Conservation (phyloP, 257 asterid genomes). For the Nicotiana tomentosiformis region DNA sequence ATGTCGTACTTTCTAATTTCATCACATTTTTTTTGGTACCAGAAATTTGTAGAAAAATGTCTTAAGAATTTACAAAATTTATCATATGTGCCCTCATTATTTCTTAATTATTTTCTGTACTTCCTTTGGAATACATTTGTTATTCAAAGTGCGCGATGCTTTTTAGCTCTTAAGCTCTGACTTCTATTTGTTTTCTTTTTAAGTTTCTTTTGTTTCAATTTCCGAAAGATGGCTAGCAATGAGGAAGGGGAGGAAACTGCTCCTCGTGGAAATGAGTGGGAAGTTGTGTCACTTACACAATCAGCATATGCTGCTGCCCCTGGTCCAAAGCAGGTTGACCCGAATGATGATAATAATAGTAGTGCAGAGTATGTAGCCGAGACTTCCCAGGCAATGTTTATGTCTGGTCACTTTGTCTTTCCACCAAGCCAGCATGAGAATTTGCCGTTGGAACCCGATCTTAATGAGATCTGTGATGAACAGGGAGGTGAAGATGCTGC, state of each 20-base stretch:
- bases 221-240: constrained; percentile 45
- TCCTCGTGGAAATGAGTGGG: constrained; percentile 85
- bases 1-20: not conserved
- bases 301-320: constrained; percentile 82
- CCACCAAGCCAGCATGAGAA: constrained; percentile 79
- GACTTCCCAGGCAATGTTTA: constrained; percentile 56
- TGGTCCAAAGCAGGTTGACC: constrained; percentile 34
- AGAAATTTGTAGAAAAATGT: not conserved
- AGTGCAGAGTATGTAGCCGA: constrained; percentile 36
- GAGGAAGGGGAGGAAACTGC: constrained; percentile 42
- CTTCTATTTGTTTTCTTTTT: not conserved
- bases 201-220: constrained; percentile 4
- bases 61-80: not conserved
- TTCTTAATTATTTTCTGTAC: not conserved
- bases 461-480: constrained; percentile 27
- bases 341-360: constrained; percentile 27
- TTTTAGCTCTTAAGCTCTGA: not conserved
- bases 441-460: constrained; percentile 44
- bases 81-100: not conserved
- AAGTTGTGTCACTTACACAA: constrained; percentile 77
- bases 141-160: not conserved
- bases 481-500: constrained; percentile 24
- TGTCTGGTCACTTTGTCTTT: constrained; percentile 70
- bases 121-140: not conserved
- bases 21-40: not conserved